Conservation (phyloP, 768 basidiomycete genomes). For the Suillus fuscotomentosus region DNA sequence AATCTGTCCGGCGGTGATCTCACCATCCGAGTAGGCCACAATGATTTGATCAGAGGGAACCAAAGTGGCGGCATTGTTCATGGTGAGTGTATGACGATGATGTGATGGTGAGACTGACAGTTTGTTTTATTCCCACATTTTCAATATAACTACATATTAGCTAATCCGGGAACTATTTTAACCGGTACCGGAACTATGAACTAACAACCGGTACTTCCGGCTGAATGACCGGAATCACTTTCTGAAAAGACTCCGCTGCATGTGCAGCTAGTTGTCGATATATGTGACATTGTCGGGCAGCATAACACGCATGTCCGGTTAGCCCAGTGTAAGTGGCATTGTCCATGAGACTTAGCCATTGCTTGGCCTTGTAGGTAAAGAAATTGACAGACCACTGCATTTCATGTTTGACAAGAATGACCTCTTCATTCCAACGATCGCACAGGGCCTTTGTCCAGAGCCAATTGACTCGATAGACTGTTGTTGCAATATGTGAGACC, state of each 20-base stretch:
- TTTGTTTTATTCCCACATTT: no score
- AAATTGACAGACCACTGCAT: background rate
- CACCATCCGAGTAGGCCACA: no score
- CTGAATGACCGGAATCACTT: no score
- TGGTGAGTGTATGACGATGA: no score
- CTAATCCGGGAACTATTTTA: background rate
- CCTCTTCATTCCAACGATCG: conserved; percentile 8
- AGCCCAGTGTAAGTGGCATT: background rate
- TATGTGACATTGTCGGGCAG: no score
- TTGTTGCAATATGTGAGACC: background rate
- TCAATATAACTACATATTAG: background rate
- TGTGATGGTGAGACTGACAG: no score
- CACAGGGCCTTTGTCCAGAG: conserved; percentile 4
- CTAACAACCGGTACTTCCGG: no score
- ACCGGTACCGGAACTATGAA: background rate
- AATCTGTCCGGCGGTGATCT: background rate
- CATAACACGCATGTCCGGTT: no score
- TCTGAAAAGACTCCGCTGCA: no score
- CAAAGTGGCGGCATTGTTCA: background rate
- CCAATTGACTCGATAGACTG: conserved; percentile 10
- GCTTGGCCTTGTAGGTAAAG: background rate
- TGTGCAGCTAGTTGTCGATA: no score
- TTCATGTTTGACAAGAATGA: background rate
- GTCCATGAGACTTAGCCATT: background rate
- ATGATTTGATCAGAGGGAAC: background rate